Percentiles rank a stretch among this genome's conserved stretches.
Evolutionary conservation across 306 rosid species (phyloP).

Genomic region (Pyrus betulifolia): DNA sequence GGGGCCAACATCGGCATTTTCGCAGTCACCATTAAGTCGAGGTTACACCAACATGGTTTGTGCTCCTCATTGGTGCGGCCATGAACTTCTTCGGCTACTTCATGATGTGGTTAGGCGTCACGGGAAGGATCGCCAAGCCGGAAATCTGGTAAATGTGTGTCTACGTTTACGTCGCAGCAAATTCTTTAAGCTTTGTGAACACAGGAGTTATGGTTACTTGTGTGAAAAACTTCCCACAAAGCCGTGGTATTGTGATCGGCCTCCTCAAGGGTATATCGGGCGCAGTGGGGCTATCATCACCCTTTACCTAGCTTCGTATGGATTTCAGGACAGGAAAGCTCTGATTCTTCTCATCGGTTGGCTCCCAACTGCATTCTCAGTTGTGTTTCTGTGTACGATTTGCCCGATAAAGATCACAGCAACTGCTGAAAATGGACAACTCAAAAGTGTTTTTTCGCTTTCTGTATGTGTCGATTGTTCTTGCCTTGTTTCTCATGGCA

Average conservation of each 20-base stretch:
- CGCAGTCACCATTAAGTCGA: constrained; percentile 1
- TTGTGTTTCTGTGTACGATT: constrained; percentile 11
- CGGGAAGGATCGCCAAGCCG: background rate
- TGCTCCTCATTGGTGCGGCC: constrained; percentile 7
- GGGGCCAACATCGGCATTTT: constrained; percentile 3
- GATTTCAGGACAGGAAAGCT: constrained; percentile 8
- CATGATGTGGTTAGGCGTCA: constrained; percentile 11
- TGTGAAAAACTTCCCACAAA: constrained; percentile 54
- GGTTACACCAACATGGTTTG: constrained; percentile 5
- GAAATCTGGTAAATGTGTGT: constrained; percentile 13
- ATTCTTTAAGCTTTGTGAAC: background rate
- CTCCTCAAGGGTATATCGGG: constrained; percentile 54
- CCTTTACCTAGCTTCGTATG: constrained; percentile 23
- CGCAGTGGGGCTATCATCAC: constrained; percentile 31
- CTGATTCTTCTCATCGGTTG: constrained; percentile 29
- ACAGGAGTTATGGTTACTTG: background rate
- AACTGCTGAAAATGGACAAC: background rate
- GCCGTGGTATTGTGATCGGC: constrained; percentile 55
- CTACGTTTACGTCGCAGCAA: constrained; percentile 3
- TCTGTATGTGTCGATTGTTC: constrained; percentile 17
- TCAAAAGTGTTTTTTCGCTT: constrained; percentile 19
- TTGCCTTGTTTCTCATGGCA: constrained; percentile 32
- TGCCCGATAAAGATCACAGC: constrained; percentile 5
- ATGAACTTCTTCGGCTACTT: constrained; percentile 14
- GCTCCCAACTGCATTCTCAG: constrained; percentile 22